Evolutionary conservation across 257 asterid species (phyloP), one percentile per base, ranked within the genome.

Genomic region (Eustoma russellianum): DNA sequence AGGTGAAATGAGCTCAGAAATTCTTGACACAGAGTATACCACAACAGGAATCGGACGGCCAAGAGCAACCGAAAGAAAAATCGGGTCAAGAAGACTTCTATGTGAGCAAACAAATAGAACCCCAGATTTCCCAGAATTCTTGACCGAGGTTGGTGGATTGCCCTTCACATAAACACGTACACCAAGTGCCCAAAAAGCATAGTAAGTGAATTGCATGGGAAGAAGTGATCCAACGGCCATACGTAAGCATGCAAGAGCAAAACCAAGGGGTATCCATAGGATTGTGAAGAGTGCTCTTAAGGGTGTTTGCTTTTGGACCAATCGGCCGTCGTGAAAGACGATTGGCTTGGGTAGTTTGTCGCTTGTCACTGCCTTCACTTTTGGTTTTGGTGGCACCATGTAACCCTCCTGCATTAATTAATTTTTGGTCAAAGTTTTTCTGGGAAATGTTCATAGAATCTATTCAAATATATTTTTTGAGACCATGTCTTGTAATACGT

Each of bases 1-100:
- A 0, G 95, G 93, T 2, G 93, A 78, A 35, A 85, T 66, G 59
- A 82, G 67, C 62, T 85, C 95, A 13, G 95, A 77, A 10, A 85
- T 64, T 3, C 95, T 74, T 5, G 95, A 80, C 45, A 82, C 72
- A 7, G 93, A 85, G 75, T 85, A 85, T 0, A 89, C 74, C 13
- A 85, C 78, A 0, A 85, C 83, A 0, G 95, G 86, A 45, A 80
- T 85, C 8, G 81, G 81, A 50, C 93, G 85, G 50, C 89, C 77
- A 33, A 85, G 76, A 45, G 79, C 82, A 13, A 78, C 57, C 48
- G 93, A 82, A 61, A 77, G 83, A 53, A 77, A 75, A 30, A 82
- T 72, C 0, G 89, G 86, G 71, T 85, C 95, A 9, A 75, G 71
- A 13, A 79, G 78, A 18, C 76, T 77, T 6, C 87, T 62, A 48